phyloP scores from a whole-genome alignment of 768 basidiomycete genomes.

The Crucibulum laeve region DNA sequence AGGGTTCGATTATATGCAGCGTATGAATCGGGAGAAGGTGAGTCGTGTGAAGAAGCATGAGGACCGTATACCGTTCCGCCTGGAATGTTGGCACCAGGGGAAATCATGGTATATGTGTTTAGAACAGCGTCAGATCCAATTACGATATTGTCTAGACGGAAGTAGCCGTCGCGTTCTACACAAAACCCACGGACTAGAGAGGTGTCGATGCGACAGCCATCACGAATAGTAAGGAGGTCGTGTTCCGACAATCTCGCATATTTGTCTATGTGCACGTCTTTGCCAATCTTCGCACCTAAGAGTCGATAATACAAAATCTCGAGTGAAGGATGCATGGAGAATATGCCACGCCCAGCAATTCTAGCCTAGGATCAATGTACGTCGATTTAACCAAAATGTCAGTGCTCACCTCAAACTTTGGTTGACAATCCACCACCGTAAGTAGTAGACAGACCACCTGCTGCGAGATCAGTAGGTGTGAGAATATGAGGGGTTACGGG shows the following conservation, averaged over 20 bases:
- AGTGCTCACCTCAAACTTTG: slow-evolving; percentile 23
- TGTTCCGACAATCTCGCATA: slow-evolving; percentile 36
- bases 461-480: not conserved
- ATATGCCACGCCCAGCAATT: slow-evolving; percentile 37
- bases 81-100: slow-evolving; percentile 33
- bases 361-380: slow-evolving; percentile 8
- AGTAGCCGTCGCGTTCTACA: slow-evolving; percentile 39
- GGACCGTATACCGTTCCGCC: slow-evolving; percentile 37
- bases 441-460: slow-evolving; percentile 36
- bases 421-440: slow-evolving; percentile 43
- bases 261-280: slow-evolving; percentile 32
- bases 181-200: slow-evolving; percentile 37
- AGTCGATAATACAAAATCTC: slow-evolving; percentile 39
- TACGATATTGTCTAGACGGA: slow-evolving; percentile 33
- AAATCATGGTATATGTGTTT: slow-evolving; percentile 40
- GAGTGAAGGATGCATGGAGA: slow-evolving; percentile 30
- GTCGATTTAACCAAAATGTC: not conserved
- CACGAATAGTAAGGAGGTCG: slow-evolving; percentile 38
- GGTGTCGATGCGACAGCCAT: slow-evolving; percentile 39
- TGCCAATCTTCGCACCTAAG: slow-evolving; percentile 39
- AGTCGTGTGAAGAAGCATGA: slow-evolving; percentile 39
- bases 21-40: slow-evolving; percentile 28
- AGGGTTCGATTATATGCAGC: slow-evolving; percentile 36
- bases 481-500: slow-evolving; percentile 1
- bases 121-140: slow-evolving; percentile 33